These are phyloP conservation scores for Pisolithus marmoratus DNA, from an alignment of 768 basidiomycete species.

Conservation along the genomic window DNA sequence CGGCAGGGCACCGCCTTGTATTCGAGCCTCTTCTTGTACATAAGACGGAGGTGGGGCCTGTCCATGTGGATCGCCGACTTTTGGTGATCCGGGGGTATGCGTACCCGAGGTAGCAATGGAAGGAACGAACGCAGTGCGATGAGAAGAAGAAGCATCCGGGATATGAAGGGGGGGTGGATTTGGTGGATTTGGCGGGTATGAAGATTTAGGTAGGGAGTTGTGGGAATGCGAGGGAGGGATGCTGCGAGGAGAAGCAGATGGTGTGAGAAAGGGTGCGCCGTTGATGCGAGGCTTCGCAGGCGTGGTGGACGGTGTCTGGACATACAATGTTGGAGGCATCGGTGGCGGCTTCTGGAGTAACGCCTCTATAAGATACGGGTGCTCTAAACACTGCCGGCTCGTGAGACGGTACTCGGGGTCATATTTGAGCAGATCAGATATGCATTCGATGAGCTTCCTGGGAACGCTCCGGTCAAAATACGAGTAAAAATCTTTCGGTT, in stretches of 20 bases:
- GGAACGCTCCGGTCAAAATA: conserved; percentile 80
- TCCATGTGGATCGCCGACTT: conserved; percentile 33
- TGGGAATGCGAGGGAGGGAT: conserved; percentile 48
- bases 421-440: conserved; percentile 86
- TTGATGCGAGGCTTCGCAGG: conserved; percentile 33
- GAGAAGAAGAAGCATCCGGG: conserved; percentile 45
- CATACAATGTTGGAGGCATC: conserved; percentile 47
- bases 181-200: conserved; percentile 33
- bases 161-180: conserved; percentile 21
- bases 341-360: conserved; percentile 61
- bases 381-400: conserved; percentile 79
- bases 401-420: conserved; percentile 86
- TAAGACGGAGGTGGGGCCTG: conserved; percentile 29
- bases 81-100: conserved; percentile 26
- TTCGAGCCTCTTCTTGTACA: conserved; percentile 24
- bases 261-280: conserved; percentile 32
- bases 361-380: conserved; percentile 84
- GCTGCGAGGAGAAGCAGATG: conserved; percentile 38
- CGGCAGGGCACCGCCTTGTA: conserved; percentile 12
- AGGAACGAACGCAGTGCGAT: conserved; percentile 50
- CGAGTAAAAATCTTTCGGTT: conserved; percentile 59
- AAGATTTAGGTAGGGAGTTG: conserved; percentile 35
- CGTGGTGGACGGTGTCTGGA: conserved; percentile 33
- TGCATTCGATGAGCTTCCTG: conserved; percentile 80
- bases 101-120: conserved; percentile 27